Conservation (phyloP, 495 filamentous ascomycete species). For the Penicillium maclennaniae region DNA sequence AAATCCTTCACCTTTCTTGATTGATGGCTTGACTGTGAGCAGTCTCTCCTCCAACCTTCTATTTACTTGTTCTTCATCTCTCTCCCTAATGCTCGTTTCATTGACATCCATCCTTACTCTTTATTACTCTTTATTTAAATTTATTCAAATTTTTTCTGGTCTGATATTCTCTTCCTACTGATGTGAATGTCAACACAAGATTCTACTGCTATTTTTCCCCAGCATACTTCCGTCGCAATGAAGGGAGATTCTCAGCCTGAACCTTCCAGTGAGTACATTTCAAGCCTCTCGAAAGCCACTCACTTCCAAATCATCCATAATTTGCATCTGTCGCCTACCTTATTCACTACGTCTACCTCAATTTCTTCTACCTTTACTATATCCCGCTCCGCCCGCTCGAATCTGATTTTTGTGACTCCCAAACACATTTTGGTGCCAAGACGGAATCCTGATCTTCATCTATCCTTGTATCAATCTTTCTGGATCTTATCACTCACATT, state of each 20-base stretch:
- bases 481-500: neutral
- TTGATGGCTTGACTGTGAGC: too few species aligned
- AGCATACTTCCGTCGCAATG: neutral
- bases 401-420: too few species aligned
- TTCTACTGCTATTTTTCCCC: too few species aligned
- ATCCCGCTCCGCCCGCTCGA: neutral
- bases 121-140: too few species aligned
- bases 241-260: neutral
- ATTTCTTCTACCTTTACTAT: neutral
- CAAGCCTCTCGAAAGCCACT: neutral
- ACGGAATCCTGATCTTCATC: neutral
- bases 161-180: too few species aligned
- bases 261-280: neutral
- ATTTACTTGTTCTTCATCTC: too few species aligned
- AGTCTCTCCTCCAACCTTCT: too few species aligned
- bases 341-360: neutral
- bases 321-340: neutral
- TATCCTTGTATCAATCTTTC: neutral
- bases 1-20: too few species aligned
- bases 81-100: too few species aligned
- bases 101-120: too few species aligned
- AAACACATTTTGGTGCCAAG: neutral
- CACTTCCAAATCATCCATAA: neutral
- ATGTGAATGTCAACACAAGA: too few species aligned
- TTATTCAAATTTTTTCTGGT: too few species aligned